Conservation (phyloP, 148 eudicot species). For the Camellia granthamiana region DNA sequence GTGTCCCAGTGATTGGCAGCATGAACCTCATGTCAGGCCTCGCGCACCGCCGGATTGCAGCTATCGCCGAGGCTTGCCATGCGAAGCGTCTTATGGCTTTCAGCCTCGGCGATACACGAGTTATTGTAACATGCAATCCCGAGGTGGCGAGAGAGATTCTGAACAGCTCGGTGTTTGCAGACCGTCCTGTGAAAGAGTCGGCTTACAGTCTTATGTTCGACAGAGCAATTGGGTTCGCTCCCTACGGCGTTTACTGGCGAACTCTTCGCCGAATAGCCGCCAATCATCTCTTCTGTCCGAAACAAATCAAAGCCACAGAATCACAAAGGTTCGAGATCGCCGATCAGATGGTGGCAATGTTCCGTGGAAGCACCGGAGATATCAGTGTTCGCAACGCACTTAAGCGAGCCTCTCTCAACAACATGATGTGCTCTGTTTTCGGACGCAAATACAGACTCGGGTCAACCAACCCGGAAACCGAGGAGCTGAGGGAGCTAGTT, state of each 20-base stretch:
- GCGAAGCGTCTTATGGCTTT: slow-evolving; percentile 72
- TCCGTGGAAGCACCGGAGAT: slow-evolving; percentile 12
- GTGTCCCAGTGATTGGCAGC: slow-evolving; percentile 64
- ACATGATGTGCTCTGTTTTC: slow-evolving; percentile 80
- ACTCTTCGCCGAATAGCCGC: slow-evolving; percentile 63
- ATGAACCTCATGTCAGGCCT: slow-evolving; percentile 57
- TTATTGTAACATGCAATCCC: slow-evolving; percentile 59
- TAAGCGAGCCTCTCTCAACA: slow-evolving; percentile 52
- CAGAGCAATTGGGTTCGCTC: slow-evolving; percentile 85
- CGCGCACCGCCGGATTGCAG: slow-evolving; percentile 61
- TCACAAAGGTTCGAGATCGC: slow-evolving; percentile 40
- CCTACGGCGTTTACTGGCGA: slow-evolving; percentile 75
- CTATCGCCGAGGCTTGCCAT: slow-evolving; percentile 24
- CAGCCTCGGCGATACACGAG: slow-evolving; percentile 66
- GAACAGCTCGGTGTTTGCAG: slow-evolving; percentile 56
- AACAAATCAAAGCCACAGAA: slow-evolving; percentile 56
- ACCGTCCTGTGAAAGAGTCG: slow-evolving; percentile 77
- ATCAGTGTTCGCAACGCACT: slow-evolving; percentile 42
- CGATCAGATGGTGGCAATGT: slow-evolving; percentile 35
- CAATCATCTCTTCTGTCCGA: slow-evolving; percentile 70
- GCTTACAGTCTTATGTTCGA: slow-evolving; percentile 76
- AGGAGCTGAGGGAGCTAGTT: slow-evolving; percentile 52
- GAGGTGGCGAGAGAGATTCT: slow-evolving; percentile 66
- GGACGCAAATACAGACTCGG: slow-evolving; percentile 31
- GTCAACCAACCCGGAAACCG: slow-evolving; percentile 23